These are phyloP conservation scores for Caloboletus inedulis DNA, from an alignment of 1,284 basidiomycete genomes.

Conservation along the genomic window DNA sequence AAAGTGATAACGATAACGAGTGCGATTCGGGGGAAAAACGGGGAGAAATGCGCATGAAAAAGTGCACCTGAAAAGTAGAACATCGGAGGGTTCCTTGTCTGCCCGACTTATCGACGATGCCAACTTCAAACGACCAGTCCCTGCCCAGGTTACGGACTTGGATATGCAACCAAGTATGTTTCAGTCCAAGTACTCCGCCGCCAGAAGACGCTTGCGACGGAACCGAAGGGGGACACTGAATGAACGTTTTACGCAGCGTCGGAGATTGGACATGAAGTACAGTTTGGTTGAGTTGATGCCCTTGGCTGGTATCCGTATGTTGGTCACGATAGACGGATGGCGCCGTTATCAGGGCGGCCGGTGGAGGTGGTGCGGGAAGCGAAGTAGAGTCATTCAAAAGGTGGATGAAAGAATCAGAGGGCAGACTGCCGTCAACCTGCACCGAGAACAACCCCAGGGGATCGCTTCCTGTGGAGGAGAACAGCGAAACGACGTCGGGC, in stretches of 20 bases:
- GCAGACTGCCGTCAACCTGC: conserved; percentile 50
- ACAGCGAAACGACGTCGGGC: conserved; percentile 67
- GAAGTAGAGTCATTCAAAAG: conserved; percentile 61
- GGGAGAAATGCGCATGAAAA: neutral
- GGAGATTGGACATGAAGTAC: conserved; percentile 86
- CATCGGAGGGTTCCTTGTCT: conserved; percentile 62
- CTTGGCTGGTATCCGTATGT: conserved; percentile 28
- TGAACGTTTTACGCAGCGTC: conserved; percentile 63
- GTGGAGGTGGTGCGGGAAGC: conserved; percentile 46
- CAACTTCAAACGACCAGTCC: conserved; percentile 76
- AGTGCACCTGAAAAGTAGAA: conserved; percentile 77
- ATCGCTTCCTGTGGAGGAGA: conserved; percentile 71
- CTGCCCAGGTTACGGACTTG: conserved; percentile 69
- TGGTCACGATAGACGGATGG: conserved; percentile 32
- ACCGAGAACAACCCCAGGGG: conserved; percentile 59
- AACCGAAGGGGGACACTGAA: conserved; percentile 52
- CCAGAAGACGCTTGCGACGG: conserved; percentile 11
- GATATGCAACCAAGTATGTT: conserved; percentile 71
- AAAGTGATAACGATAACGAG: neutral
- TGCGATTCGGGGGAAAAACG: neutral
- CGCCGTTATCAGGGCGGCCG: conserved; percentile 44
- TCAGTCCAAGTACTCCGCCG: conserved; percentile 53
- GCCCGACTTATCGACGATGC: conserved; percentile 63
- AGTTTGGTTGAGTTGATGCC: conserved; percentile 55
- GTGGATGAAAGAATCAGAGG: conserved; percentile 64